Evolutionary conservation across 306 rosid genomes (phyloP).

Genomic region (Argentina anserina): DNA sequence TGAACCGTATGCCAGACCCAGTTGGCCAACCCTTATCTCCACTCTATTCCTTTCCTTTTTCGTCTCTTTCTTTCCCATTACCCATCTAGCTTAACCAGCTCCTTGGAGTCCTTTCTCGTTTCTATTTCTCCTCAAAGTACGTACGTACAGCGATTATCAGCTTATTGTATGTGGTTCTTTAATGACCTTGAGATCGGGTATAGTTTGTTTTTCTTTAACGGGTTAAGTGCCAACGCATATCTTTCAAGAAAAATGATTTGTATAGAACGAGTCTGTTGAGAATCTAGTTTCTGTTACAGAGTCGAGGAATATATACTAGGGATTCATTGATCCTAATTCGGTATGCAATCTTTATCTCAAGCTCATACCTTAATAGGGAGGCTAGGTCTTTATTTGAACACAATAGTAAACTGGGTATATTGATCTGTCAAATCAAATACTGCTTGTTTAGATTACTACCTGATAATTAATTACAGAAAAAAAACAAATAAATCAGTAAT

Average conservation of each 20-base stretch:
- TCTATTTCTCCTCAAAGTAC: background rate
- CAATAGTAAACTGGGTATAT: no score
- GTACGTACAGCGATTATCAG: background rate
- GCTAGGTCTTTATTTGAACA: no score
- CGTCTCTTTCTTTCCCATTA: slow-evolving; percentile 11
- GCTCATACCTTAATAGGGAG: no score
- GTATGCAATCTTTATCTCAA: background rate
- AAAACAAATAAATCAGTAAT: no score
- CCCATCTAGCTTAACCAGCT: background rate
- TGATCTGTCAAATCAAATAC: no score
- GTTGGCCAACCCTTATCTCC: slow-evolving; percentile 4
- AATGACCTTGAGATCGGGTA: background rate
- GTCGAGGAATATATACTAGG: background rate
- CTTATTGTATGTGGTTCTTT: background rate
- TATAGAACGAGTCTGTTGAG: background rate
- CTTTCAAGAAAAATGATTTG: background rate
- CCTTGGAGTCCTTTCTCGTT: background rate
- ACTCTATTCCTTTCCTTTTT: slow-evolving; percentile 23
- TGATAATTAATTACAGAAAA: no score
- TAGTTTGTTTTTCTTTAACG: background rate
- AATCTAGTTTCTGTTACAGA: background rate
- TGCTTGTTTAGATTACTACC: no score
- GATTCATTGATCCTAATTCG: background rate
- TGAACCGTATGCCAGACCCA: slow-evolving; percentile 13
- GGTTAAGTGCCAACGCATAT: background rate